A percentile compares a stretch with the other conserved stretches of the same genome.
These are phyloP conservation scores for Isoetes engelmannii DNA, from an alignment of 83 land plant genomes.

Conservation along the genomic window DNA sequence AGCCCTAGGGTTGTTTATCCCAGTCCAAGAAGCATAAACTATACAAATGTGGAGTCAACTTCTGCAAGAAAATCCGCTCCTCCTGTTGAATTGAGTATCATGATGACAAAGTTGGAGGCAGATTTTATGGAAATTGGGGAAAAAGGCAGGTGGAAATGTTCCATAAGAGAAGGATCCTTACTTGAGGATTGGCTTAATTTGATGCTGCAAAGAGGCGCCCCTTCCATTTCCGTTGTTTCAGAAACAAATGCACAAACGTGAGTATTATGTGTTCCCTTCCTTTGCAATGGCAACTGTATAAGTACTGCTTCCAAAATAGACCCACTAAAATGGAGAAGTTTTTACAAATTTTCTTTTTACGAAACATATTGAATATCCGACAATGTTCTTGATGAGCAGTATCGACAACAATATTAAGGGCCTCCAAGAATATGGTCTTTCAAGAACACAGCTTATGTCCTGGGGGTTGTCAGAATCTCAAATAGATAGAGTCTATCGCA, in stretches of 20 bases:
- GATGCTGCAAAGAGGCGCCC: neutral
- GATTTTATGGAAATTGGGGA: neutral
- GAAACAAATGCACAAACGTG: neutral
- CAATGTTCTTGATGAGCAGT: no score
- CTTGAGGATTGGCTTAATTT: constrained; percentile 4
- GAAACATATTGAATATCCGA: no score
- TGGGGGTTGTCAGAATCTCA: constrained; percentile 13
- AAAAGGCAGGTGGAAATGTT: constrained; percentile 4
- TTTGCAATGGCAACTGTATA: neutral
- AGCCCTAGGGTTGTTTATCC: no score
- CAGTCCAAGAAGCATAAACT: no score
- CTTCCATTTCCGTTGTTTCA: neutral
- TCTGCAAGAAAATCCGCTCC: no score
- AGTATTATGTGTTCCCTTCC: neutral
- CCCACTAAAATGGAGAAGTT: no score
- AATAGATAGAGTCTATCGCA: constrained; percentile 15
- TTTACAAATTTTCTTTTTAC: no score
- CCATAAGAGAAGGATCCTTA: constrained; percentile 2
- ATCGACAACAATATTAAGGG: neutral
- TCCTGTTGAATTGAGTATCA: neutral
- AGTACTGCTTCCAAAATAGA: no score
- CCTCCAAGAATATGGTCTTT: constrained; percentile 19
- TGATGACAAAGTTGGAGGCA: constrained; percentile 8
- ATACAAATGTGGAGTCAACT: no score
- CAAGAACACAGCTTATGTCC: constrained; percentile 7